A percentile compares a stretch with the other conserved stretches of the same genome.
These are phyloP conservation scores for Actinidia arguta DNA, from an alignment of 179 eudicot species.

Conservation along the genomic window DNA sequence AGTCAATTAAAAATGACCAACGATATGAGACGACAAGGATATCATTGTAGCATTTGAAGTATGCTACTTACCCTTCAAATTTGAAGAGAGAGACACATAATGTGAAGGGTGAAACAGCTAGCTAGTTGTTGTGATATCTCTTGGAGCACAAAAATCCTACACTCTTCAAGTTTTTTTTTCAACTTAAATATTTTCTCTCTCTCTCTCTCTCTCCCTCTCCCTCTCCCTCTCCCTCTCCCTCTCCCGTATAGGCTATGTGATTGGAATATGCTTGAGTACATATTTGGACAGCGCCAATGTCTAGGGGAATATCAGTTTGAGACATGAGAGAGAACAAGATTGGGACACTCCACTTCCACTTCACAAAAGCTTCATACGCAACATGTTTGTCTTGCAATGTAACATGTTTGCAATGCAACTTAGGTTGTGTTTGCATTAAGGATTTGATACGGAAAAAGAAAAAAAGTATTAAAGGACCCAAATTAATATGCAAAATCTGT, in stretches of 20 bases:
- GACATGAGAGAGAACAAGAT: background rate
- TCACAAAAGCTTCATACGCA: background rate
- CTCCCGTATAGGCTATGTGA: background rate
- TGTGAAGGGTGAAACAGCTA: background rate
- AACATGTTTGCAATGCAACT: too few species aligned
- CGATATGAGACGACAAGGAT: too few species aligned
- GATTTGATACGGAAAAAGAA: too few species aligned
- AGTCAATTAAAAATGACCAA: too few species aligned
- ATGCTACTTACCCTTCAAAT: too few species aligned
- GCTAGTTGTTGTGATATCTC: too few species aligned
- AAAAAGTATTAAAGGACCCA: too few species aligned
- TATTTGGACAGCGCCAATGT: background rate
- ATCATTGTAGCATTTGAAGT: too few species aligned
- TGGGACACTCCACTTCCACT: slow-evolving; percentile 14
- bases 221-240: background rate
- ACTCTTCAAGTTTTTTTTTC: background rate
- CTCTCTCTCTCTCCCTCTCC: background rate
- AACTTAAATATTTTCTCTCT: background rate
- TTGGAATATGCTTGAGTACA: background rate
- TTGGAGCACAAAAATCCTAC: too few species aligned
- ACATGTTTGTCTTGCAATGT: background rate
- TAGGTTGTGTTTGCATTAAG: too few species aligned
- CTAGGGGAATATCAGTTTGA: background rate
- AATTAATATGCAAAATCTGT: background rate
- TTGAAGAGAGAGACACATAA: background rate